A percentile compares a stretch with the other conserved stretches of the same genome.
Evolutionary conservation across 306 rosid genomes (phyloP).

Genomic region (Alnus rubra): DNA sequence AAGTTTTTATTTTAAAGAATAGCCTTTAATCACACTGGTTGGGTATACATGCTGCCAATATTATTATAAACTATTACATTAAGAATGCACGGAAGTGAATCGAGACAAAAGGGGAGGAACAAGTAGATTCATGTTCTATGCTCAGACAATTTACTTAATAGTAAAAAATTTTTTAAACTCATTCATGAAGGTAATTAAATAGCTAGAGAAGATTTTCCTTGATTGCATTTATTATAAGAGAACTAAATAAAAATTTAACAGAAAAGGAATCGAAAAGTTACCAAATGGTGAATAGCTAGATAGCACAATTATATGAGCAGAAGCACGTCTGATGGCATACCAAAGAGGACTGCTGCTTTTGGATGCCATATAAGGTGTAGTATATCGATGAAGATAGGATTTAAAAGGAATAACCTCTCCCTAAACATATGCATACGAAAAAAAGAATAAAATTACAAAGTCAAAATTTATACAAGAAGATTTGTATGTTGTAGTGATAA

Average conservation of each 20-base stretch:
- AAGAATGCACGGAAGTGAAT: not conserved
- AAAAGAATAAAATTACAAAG: not conserved
- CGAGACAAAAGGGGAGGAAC: not conserved
- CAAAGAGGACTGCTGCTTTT: conserved; percentile 87
- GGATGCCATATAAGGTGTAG: conserved; percentile 81
- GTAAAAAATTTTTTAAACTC: not conserved
- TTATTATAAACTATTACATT: not conserved
- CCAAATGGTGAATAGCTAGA: conserved; percentile 94
- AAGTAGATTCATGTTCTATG: not conserved
- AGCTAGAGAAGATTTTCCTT: not conserved
- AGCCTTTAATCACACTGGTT: not conserved
- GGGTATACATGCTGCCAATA: not conserved
- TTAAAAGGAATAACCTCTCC: conserved; percentile 90
- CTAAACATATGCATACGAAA: conserved; percentile 38
- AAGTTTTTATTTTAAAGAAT: not conserved
- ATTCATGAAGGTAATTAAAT: not conserved
- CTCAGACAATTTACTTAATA: not conserved
- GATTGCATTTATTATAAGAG: not conserved
- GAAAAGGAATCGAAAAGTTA: conserved; percentile 37
- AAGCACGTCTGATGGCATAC: conserved; percentile 94
- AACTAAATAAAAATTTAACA: conserved; percentile 12
- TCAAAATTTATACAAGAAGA: conserved; percentile 14
- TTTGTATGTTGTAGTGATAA: conserved; percentile 16
- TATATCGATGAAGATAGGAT: conserved; percentile 65
- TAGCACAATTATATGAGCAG: conserved; percentile 90